Conservation (phyloP, 441 rosid genomes). For the Jatropha podagrica region DNA sequence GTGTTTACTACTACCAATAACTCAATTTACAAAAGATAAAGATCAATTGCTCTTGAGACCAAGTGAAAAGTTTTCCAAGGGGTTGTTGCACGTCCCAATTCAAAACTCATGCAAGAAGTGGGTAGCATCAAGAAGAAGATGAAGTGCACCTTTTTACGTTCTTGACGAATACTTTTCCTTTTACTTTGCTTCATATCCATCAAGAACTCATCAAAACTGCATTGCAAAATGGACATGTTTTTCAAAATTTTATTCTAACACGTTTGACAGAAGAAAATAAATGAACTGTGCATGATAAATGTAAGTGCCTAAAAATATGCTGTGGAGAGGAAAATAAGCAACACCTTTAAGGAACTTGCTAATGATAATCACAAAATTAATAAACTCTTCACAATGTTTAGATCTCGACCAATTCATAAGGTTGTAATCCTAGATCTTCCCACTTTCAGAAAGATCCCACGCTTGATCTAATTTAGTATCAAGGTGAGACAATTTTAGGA, state of each 20-base stretch:
- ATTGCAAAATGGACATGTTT: conserved; percentile 18
- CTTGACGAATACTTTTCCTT: conserved; percentile 88
- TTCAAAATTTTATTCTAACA: conserved; percentile 2
- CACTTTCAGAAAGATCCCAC: too few species aligned
- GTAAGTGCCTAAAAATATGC: conserved; percentile 1
- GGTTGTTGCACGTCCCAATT: not conserved
- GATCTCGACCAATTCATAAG: not conserved
- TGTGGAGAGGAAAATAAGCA: not conserved
- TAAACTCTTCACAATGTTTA: not conserved
- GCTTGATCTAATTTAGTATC: too few species aligned
- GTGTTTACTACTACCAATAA: not conserved
- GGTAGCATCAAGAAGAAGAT: not conserved
- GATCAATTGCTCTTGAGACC: not conserved
- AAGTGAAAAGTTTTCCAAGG: not conserved
- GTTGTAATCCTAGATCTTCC: not conserved
- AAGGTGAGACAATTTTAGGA: not conserved
- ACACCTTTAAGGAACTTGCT: not conserved
- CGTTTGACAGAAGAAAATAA: conserved; percentile 1
- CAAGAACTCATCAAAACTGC: conserved; percentile 93
- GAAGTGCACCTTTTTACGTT: conserved; percentile 80
- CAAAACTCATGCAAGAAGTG: not conserved
- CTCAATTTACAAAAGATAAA: not conserved
- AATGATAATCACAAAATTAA: not conserved
- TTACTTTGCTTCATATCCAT: conserved; percentile 95
- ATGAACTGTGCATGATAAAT: not conserved